Conservation (phyloP, 495 filamentous ascomycete species). For the Hypoxylon fuscum region DNA sequence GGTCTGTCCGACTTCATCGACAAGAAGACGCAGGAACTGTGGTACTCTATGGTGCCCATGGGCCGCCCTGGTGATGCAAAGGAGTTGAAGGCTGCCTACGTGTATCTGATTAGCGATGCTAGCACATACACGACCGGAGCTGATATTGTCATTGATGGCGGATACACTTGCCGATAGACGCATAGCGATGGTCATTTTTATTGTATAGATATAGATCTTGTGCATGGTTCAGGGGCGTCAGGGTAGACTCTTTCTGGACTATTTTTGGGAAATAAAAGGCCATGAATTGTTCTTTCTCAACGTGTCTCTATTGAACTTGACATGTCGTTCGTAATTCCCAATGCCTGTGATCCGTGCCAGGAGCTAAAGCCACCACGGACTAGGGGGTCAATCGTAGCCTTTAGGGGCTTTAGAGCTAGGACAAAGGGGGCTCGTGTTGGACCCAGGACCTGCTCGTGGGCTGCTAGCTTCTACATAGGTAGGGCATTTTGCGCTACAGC, state of each 20-base stretch:
- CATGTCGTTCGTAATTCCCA: too few species aligned
- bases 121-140: constrained; percentile 64
- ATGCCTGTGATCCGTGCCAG: too few species aligned
- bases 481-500: too few species aligned
- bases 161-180: constrained; percentile 54
- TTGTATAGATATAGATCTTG: constrained; percentile 11
- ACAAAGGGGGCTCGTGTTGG: too few species aligned
- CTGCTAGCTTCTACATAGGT: too few species aligned
- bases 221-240: constrained; percentile 10
- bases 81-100: constrained; percentile 86
- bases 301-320: too few species aligned
- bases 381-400: too few species aligned
- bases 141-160: constrained; percentile 66
- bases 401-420: too few species aligned
- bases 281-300: too few species aligned
- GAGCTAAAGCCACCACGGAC: too few species aligned
- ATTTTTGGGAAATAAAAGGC: neutral
- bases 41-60: constrained; percentile 81
- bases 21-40: constrained; percentile 73
- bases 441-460: too few species aligned
- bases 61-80: constrained; percentile 77
- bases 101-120: constrained; percentile 78
- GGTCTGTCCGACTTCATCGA: constrained; percentile 80
- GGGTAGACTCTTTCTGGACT: neutral
- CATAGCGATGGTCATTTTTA: neutral